Evolutionary conservation across 768 basidiomycete species (phyloP).

Genomic region (Russula sp.): DNA sequence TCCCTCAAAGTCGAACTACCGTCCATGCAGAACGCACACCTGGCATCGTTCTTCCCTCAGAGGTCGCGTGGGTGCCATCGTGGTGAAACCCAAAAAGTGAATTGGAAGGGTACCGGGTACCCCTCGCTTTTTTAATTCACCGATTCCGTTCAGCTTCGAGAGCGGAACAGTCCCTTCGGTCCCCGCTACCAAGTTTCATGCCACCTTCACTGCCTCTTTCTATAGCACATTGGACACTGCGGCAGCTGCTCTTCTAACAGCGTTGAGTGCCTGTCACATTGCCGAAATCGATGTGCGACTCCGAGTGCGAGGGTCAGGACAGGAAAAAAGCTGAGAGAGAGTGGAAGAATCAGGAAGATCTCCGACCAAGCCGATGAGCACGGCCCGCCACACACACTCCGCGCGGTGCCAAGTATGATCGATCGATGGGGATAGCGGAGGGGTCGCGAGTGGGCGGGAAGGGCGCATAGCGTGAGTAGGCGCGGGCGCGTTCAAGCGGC

Average conservation of each 20-base stretch:
- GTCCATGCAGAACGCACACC: constrained; percentile 60
- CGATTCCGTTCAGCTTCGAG: constrained; percentile 60
- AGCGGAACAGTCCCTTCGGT: constrained; percentile 41
- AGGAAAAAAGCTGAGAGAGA: constrained; percentile 56
- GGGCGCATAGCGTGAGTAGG: constrained; percentile 41
- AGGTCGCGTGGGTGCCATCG: constrained; percentile 52
- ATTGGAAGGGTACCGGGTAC: constrained; percentile 49
- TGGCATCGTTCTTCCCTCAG: constrained; percentile 50
- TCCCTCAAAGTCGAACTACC: constrained; percentile 67
- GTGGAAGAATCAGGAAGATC: constrained; percentile 75
- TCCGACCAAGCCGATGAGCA: constrained; percentile 58
- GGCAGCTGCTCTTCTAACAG: constrained; percentile 60
- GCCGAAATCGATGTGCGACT: constrained; percentile 77
- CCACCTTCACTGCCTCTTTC: constrained; percentile 59
- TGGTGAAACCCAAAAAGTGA: constrained; percentile 35
- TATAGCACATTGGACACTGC: constrained; percentile 47
- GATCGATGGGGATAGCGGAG: constrained; percentile 42
- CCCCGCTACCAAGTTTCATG: constrained; percentile 42
- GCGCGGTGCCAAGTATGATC: constrained; percentile 81
- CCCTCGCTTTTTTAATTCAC: neutral
- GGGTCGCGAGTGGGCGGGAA: constrained; percentile 39
- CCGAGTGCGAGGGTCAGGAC: constrained; percentile 54
- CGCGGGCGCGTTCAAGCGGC: constrained; percentile 35
- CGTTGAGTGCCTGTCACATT: constrained; percentile 56
- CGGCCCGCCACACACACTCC: constrained; percentile 61